Conservation (phyloP, 257 asterid genomes). For the Nicotiana paniculata region DNA sequence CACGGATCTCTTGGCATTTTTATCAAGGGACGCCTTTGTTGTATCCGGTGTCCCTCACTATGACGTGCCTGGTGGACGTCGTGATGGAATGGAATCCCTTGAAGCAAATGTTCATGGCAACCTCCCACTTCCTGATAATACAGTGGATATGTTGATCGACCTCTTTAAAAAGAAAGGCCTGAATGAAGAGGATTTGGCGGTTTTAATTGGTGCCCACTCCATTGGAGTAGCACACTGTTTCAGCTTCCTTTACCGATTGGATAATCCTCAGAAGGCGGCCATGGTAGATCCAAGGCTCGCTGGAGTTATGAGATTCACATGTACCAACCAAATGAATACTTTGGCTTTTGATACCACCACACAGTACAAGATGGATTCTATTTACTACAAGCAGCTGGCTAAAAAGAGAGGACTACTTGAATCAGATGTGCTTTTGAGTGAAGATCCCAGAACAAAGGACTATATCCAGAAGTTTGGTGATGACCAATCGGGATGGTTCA, state of each 20-base stretch:
- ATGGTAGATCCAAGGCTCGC: slow-evolving; percentile 33
- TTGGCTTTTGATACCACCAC: slow-evolving; percentile 49
- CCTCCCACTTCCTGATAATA: slow-evolving; percentile 30
- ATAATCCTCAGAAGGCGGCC: slow-evolving; percentile 16
- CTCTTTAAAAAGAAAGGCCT: slow-evolving; percentile 42
- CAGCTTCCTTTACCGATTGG: slow-evolving; percentile 24
- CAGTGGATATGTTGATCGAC: slow-evolving; percentile 15
- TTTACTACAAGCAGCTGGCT: slow-evolving; percentile 40
- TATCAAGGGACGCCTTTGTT: slow-evolving; percentile 48
- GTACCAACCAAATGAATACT: slow-evolving; percentile 16
- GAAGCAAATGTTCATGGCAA: slow-evolving; percentile 27
- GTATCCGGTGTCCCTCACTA: slow-evolving; percentile 38
- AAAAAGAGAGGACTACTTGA: slow-evolving; percentile 41
- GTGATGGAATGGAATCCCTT: slow-evolving; percentile 41
- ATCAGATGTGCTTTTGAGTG: slow-evolving; percentile 42
- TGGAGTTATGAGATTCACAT: slow-evolving; percentile 26
- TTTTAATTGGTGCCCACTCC: slow-evolving; percentile 59
- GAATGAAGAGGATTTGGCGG: slow-evolving; percentile 39
- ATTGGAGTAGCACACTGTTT: slow-evolving; percentile 52
- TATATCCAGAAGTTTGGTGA: slow-evolving; percentile 28
- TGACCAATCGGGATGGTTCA: slow-evolving; percentile 43
- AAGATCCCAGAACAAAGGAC: slow-evolving; percentile 21
- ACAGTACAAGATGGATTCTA: slow-evolving; percentile 48
- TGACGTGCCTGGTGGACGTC: slow-evolving; percentile 38
- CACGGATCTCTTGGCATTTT: slow-evolving; percentile 45